These are phyloP conservation scores for Colletotrichum neosansevieriae DNA, from an alignment of 2,329 filamentous ascomycete species.

Conservation along the genomic window DNA sequence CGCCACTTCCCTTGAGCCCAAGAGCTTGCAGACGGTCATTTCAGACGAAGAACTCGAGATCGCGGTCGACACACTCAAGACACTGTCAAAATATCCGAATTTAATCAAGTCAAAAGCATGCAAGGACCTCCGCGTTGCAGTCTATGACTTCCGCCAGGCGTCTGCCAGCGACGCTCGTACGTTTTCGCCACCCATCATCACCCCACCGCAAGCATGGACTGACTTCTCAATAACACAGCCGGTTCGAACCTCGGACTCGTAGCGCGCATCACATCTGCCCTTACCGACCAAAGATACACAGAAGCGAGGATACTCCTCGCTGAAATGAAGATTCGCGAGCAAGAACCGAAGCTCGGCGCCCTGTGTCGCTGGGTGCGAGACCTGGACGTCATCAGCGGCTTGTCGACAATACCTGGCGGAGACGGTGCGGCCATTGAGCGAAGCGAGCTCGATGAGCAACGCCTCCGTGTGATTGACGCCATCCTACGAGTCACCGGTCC, in stretches of 20 bases:
- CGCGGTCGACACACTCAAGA: conserved; percentile 72
- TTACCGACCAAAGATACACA: conserved; percentile 73
- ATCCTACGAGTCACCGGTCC: conserved; percentile 73
- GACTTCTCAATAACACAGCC: conserved; percentile 6
- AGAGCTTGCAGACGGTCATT: conserved; percentile 65
- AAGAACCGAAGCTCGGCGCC: conserved; percentile 75
- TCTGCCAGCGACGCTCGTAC: conserved; percentile 71
- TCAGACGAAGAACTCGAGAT: conserved; percentile 76
- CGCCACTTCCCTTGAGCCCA: conserved; percentile 55
- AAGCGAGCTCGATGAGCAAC: conserved; percentile 62
- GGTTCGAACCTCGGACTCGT: conserved; percentile 67
- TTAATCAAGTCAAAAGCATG: conserved; percentile 77
- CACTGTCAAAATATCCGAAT: conserved; percentile 68
- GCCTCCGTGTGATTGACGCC: conserved; percentile 72
- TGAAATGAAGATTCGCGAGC: conserved; percentile 76
- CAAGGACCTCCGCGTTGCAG: conserved; percentile 73
- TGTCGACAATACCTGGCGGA: conserved; percentile 67
- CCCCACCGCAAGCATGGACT: neutral
- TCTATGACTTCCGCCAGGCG: conserved; percentile 77
- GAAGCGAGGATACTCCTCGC: conserved; percentile 75
- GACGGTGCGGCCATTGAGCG: conserved; percentile 49
- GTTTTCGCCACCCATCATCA: conserved; percentile 12
- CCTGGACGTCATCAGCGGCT: conserved; percentile 75
- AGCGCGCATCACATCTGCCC: conserved; percentile 73
- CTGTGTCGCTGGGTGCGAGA: conserved; percentile 80